phyloP scores from a whole-genome alignment of 2,329 filamentous ascomycete species.

The Ophiostoma novo-ulmi region DNA sequence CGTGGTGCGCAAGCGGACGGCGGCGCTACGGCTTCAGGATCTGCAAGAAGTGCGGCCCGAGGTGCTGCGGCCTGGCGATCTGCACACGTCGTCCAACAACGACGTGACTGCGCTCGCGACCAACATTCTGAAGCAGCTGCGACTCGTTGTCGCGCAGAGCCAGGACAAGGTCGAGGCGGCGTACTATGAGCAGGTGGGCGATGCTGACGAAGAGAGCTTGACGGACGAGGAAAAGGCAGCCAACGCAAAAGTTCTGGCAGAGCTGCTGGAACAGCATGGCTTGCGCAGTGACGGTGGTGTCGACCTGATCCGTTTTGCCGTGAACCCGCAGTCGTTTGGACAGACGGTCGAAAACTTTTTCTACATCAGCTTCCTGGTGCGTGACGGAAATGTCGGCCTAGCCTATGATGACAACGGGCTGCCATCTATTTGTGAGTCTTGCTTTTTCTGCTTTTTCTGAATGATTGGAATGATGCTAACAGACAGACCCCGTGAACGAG shows the following conservation, averaged over 20 bases:
- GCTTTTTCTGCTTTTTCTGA: not conserved
- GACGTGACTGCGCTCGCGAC: constrained; percentile 71
- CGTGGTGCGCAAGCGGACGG: constrained; percentile 64
- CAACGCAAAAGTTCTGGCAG: constrained; percentile 14
- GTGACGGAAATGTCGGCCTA: constrained; percentile 76
- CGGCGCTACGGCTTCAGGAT: constrained; percentile 62
- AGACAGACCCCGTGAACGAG: constrained; percentile 42
- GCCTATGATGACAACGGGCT: constrained; percentile 65
- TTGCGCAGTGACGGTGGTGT: constrained; percentile 66
- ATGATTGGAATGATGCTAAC: not conserved
- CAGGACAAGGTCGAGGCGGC: constrained; percentile 42
- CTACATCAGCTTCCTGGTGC: constrained; percentile 89
- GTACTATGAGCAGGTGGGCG: constrained; percentile 36
- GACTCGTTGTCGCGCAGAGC: constrained; percentile 42
- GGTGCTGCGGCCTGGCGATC: constrained; percentile 67
- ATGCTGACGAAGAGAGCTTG: constrained; percentile 39
- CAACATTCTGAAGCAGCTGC: constrained; percentile 62
- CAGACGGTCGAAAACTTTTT: constrained; percentile 97
- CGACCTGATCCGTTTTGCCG: constrained; percentile 76
- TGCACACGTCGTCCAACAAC: constrained; percentile 66
- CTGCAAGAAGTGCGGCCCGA: constrained; percentile 69
- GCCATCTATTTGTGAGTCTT: constrained; percentile 48
- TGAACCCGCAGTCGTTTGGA: constrained; percentile 85
- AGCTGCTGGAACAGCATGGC: constrained; percentile 55
- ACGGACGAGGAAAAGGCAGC: constrained; percentile 39